Base-by-base conservation (phyloP, 2,329 filamentous ascomycete species). In the Calonectria naviculata region DNA sequence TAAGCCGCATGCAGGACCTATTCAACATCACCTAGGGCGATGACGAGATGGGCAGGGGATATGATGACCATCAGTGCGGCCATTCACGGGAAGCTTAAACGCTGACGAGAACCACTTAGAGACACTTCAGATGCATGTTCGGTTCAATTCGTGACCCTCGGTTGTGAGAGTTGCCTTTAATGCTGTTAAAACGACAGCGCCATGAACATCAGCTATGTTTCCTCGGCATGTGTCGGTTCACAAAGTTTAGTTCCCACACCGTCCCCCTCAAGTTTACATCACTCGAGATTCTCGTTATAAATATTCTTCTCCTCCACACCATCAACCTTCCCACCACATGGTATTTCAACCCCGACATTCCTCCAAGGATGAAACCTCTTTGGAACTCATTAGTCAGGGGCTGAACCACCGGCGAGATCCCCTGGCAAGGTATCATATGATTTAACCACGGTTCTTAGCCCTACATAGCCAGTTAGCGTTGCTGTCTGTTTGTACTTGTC, bases 361-460 rank as follows among this genome's bases (percentile, higher is more conserved):
- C 42, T 42, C 17, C 5, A 62, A 47, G 26, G 62, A 46, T 17
- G 15, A 24, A 19, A 15, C 15, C 54, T 34, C 36, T 62, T 21
- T 26, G 36, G 64, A 62, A 38, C 38, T 52, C 62, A 62, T 52
- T 47, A 62, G 54, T 46, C 67, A 38, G 26, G 62, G 9, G 21
- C 9, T 38, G 17, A 38, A 26, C 36, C 44, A 62, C 13, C 36
- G 15, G 17, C 26, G 21, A 31, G 21, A 38, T 54, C 28, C 34
- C 24, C 9, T 8, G 34, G 15, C 19, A 24, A 60, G 49, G 15
- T 67, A 34, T 44, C 28, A 41, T 10, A 49, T 46, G n/a, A 62
- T 36, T 68, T 72, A 75, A 19, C n/a, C 15, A 17, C 49, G 67
- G 67, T 75, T 78, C 58, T 76, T 76, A 72, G 78, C 74, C 73